phyloP scores from a whole-genome alignment of 2,329 filamentous ascomycete genomes.

The Dothideomycetidae sp. region DNA sequence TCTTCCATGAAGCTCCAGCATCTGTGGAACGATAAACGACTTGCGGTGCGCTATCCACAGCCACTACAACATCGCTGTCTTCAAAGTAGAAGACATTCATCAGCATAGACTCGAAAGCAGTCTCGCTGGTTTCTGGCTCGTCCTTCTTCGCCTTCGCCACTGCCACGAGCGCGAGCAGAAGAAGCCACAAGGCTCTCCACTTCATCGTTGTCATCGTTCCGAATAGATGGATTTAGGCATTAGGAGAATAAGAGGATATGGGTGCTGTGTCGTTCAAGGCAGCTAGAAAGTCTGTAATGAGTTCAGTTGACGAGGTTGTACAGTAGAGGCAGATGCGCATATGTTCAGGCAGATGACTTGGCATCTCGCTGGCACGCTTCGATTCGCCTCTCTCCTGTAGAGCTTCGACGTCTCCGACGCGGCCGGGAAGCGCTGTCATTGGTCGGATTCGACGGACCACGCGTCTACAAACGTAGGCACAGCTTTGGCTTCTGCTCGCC shows the following conservation, averaged over 20 bases:
- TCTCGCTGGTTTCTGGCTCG: constrained; percentile 49
- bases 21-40: constrained; percentile 66
- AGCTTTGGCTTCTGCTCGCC: no score
- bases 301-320: no score
- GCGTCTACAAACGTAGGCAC: no score
- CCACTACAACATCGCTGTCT: constrained; percentile 67
- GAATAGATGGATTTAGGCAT: background rate
- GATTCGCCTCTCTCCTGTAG: no score
- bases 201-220: constrained; percentile 5
- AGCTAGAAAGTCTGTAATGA: no score
- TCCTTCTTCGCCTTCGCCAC: constrained; percentile 17
- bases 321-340: no score
- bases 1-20: constrained; percentile 64
- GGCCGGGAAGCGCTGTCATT: no score
- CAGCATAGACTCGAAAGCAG: constrained; percentile 52
- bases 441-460: no score
- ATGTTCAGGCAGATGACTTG: no score
- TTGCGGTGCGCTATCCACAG: constrained; percentile 50
- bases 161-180: constrained; percentile 8
- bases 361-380: no score
- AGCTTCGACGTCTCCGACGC: no score
- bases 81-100: constrained; percentile 75
- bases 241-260: background rate
- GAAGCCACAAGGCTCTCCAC: constrained; percentile 8
- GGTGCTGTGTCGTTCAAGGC: no score